Evolutionary conservation across 2,329 filamentous ascomycete genomes (phyloP), one percentile per base, ranked within the genome.

Genomic region (Laburnicola sp.): DNA sequence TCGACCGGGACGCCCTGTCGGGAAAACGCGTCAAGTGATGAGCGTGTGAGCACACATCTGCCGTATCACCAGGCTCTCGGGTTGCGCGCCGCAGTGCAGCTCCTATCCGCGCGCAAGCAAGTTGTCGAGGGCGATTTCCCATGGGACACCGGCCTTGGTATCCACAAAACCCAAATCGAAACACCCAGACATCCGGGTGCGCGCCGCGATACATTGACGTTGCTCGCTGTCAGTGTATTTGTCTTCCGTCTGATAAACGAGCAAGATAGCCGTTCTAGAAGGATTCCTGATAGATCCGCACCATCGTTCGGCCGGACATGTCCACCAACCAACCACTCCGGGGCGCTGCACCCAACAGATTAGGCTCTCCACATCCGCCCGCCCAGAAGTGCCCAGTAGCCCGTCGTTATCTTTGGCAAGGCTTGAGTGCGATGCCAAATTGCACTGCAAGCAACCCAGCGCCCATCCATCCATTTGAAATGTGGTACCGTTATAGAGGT

Each of bases 341-440:
- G 10, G 25, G 31, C 36, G 31, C 50, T 44, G 46, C 43, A 36
- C n/a, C 51, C 43, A 47, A 50, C 47, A 16, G 16, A 16, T 37
- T 38, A 48, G 39, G 27, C 28, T 48, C 25, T 30, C 32, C 30
- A 9, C 31, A 44, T 44, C 45, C 40, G 45, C 39, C 40, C 44
- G 45, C 30, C 44, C 39, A 47, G 39, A 37, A 32, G n/a, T 45
- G 40, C 48, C 40, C 28, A 50, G 50, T 23, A 45, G 49, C 50
- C 38, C 41, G 48, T 40, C 27, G 45, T 25, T 42, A 46, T 39
- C 47, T 32, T 53, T 42, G 28, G 41, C 28, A 32, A 50, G 48
- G 57, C 57, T 60, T 62, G 57, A 54, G 25, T 41, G 41, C 10
- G 42, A 51, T 45, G 60, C 54, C 54, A 58, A 59, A 53, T 53